A percentile compares a stretch with the other conserved stretches of the same genome.
phyloP scores from a whole-genome alignment of 164 flowering plant genomes.

The Berberis vulgaris region DNA sequence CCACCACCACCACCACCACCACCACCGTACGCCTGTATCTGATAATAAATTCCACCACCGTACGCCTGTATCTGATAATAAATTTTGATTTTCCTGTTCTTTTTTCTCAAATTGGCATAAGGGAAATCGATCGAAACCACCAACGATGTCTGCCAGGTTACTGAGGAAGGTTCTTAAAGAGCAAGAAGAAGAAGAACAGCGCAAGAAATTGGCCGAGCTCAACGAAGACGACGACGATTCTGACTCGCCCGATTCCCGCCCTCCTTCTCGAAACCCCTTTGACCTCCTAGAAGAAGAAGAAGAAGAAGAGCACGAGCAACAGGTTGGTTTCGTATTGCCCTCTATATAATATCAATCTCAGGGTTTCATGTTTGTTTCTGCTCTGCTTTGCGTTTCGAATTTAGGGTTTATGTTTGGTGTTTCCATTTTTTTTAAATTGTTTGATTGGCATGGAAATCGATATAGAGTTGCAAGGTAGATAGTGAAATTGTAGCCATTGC shows the following conservation, averaged over 20 bases:
- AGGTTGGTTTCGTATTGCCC: slow-evolving; percentile 8
- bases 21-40: no score
- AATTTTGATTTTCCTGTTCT: no score
- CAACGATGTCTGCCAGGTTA: slow-evolving; percentile 28
- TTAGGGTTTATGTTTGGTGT: no score
- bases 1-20: no score
- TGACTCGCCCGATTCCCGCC: slow-evolving; percentile 13
- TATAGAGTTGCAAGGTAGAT: neutral
- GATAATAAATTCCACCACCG: no score
- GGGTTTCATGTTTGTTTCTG: neutral
- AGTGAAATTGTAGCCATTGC: no score
- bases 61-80: no score
- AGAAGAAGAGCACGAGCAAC: neutral
- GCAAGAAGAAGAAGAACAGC: slow-evolving; percentile 28
- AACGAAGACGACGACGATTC: slow-evolving; percentile 18
- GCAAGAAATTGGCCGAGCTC: neutral
- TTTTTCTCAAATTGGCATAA: no score
- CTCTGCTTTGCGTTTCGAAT: neutral
- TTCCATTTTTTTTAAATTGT: neutral
- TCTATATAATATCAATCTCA: neutral
- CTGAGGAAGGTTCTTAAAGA: slow-evolving; percentile 33
- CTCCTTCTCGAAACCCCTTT: slow-evolving; percentile 30
- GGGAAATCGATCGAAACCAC: neutral
- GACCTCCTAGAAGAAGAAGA: slow-evolving; percentile 34
- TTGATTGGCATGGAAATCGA: neutral